phyloP scores from a whole-genome alignment of 2,329 filamentous ascomycete genomes.

The Alternaria dauci region DNA sequence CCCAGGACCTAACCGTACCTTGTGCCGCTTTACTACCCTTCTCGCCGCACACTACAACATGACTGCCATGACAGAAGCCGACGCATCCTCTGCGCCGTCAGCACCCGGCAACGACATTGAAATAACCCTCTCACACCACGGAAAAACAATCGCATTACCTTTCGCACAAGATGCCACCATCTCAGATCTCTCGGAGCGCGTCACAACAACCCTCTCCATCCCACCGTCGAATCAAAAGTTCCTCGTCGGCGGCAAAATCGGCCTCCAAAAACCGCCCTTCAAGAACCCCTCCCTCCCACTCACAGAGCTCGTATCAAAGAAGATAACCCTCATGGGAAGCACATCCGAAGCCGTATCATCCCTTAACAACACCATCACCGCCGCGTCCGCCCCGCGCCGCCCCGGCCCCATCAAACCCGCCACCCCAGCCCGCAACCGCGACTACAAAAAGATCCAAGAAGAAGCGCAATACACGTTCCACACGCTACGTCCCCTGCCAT shows the following conservation, averaged over 20 bases:
- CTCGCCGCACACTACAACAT: not conserved
- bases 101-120: slow-evolving; percentile 30
- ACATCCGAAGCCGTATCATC: slow-evolving; percentile 67
- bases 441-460: slow-evolving; percentile 61
- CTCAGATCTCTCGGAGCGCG: slow-evolving; percentile 65
- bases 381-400: slow-evolving; percentile 52
- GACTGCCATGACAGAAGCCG: slow-evolving; percentile 24
- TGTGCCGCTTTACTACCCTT: not conserved
- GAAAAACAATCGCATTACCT: slow-evolving; percentile 58
- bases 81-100: slow-evolving; percentile 15
- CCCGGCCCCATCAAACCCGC: slow-evolving; percentile 53
- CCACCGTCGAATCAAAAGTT: slow-evolving; percentile 73
- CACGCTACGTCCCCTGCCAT: slow-evolving; percentile 74
- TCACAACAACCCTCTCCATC: slow-evolving; percentile 66
- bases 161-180: slow-evolving; percentile 63
- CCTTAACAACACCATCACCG: slow-evolving; percentile 54
- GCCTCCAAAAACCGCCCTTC: slow-evolving; percentile 71
- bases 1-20: not conserved
- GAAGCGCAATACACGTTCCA: slow-evolving; percentile 81
- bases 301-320: slow-evolving; percentile 62
- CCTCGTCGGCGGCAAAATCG: slow-evolving; percentile 69
- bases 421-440: slow-evolving; percentile 51
- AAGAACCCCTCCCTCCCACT: slow-evolving; percentile 64
- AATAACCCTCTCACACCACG: slow-evolving; percentile 65
- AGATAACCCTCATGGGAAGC: slow-evolving; percentile 72